Base-by-base conservation (phyloP, 2,329 filamentous ascomycete genomes). In the Colletotrichum camelliae region DNA sequence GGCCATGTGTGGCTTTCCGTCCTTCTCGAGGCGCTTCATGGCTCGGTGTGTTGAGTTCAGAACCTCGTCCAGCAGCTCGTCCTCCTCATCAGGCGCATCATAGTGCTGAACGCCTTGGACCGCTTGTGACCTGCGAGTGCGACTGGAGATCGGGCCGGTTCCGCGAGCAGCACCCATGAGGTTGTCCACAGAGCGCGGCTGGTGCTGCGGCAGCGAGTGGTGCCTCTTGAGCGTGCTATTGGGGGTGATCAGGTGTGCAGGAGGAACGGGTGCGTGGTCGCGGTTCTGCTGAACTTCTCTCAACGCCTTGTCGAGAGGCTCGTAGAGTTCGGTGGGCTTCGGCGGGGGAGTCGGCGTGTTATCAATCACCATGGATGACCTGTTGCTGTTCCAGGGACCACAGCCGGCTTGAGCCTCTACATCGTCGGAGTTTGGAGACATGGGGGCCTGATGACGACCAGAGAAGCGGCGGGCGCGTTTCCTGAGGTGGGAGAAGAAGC, bases 401-500 rank as follows among this genome's bases (percentile, higher is more conserved):
- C 96, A 98, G 60, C 96, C 96, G 68, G 94, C 95, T 81, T 96
- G 96, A n/a, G 96, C 94, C 84, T 98, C 97, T 70, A 98, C 88
- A 81, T 98, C 96, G 79, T 98, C 96, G 71, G 93, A 93, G 58
- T 90, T 92, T 10, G 95, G 94, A 21, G 95, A 95, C 74, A 94
- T 92, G 9, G 95, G 93, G 16, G 93, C 93, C 82, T 96, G 95
- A 82, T 98, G 96, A 73, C 96, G 93, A 62, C 97, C 97, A 31
- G 97, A 99, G 76, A 99, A 93, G 79, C 97, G 91, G 79, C 97
- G 92, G 33, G 97, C 97, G 67, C 96, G 93, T 86, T 99, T 99
- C 72, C 97, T 92, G 9, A 99, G 90, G 83, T 99, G 97, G 1
- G 97, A 98, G 86, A 99, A 99, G 88, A 99, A 99, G 84, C 97